Evolutionary conservation across 805 yeast genomes (phyloP), one percentile per base, ranked within the genome.

Genomic region (Tetrapisispora nanseiensis): DNA sequence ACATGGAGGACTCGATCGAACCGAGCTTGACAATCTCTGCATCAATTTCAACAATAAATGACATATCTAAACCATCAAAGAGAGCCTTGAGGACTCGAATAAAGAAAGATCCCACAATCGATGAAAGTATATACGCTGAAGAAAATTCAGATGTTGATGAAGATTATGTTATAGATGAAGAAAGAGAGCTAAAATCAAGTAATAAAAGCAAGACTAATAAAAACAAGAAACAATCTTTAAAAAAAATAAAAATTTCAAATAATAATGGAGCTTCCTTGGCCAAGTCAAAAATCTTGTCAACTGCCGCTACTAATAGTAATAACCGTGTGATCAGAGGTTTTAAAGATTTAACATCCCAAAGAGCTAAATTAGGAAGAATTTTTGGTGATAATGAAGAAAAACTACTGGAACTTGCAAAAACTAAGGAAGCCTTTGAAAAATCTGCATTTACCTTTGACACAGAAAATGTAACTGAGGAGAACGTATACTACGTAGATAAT

Each of bases 341-440:
- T 23, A 63, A 57, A 38, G 63, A 61, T 31, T 38, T 63, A 12
- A 63, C 69, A 3, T 59, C 68, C 6, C 55, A 72, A 12, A 66
- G 65, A 37, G 77, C 71, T 28, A 66, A 71, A 37, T 49, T 70
- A 31, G 56, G 53, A 28, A 57, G 70, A 33, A 51, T 72, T 39
- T 78, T 69, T 54, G 89, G 89, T 0, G 52, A 61, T 22, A 70
- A 76, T 48, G 68, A 66, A 29, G 56, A 56, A 1, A 67, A 67
- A 40, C 65, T 75, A 33, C 57, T 71, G 10, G 56, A 59, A 15
- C 58, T 75, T 3, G 59, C 74, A 4, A 57, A 67, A 20, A 65
- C 70, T 29, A 72, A 80, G 44, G 66, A 63, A 15, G 61, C 59
- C 4, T 80, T 82, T 76, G 76, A 75, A 28, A 57, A 58, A 1